Evolutionary conservation across 2,329 filamentous ascomycete species (phyloP).

Genomic region (Sporothrix inflata): DNA sequence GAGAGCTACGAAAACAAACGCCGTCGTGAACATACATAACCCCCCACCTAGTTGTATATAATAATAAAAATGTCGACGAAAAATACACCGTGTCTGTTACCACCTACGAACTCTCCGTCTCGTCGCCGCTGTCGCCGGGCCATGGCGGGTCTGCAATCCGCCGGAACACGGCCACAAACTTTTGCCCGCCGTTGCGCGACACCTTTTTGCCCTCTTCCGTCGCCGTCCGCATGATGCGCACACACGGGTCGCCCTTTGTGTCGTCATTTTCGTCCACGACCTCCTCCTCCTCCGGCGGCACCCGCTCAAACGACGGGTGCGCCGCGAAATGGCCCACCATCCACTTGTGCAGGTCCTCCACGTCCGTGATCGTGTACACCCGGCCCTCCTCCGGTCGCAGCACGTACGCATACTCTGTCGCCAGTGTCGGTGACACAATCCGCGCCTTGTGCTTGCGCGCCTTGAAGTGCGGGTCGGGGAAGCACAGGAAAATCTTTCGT

Average conservation of each 20-base stretch:
- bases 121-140: slow-evolving; percentile 40
- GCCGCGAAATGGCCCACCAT: slow-evolving; percentile 84
- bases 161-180: slow-evolving; percentile 87
- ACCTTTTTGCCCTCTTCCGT: slow-evolving; percentile 99
- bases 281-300: slow-evolving; percentile 65
- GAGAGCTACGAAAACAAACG: not conserved
- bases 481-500: slow-evolving; percentile 93
- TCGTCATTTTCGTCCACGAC: slow-evolving; percentile 50
- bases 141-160: slow-evolving; percentile 79
- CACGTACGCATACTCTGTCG: slow-evolving; percentile 91
- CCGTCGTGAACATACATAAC: not conserved
- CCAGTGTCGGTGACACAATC: slow-evolving; percentile 86
- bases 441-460: slow-evolving; percentile 94
- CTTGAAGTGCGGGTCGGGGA: slow-evolving; percentile 98
- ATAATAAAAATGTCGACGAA: not conserved
- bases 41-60: not conserved
- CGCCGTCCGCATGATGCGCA: slow-evolving; percentile 74
- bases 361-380: slow-evolving; percentile 96
- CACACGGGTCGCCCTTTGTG: slow-evolving; percentile 59
- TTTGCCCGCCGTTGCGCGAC: slow-evolving; percentile 82
- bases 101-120: not conserved
- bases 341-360: slow-evolving; percentile 91
- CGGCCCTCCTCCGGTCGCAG: slow-evolving; percentile 75
- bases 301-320: slow-evolving; percentile 77
- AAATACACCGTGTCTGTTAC: not conserved